Base-by-base conservation (phyloP, 352 stramenopile genomes). In the Phytopythium kandeliae region DNA sequence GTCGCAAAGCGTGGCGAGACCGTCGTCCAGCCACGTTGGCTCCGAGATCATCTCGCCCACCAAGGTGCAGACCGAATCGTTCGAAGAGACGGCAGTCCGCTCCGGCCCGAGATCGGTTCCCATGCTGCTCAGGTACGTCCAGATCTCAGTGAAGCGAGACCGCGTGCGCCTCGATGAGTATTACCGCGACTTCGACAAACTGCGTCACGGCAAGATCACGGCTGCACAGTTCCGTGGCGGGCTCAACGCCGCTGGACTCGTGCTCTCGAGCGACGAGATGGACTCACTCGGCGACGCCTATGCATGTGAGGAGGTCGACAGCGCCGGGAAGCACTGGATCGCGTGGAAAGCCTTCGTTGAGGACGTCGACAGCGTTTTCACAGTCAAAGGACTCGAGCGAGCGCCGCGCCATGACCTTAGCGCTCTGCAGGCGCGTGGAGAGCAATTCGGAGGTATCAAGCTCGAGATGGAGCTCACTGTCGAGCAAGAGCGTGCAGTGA, bases 161-260 rank as follows among this genome's bases (percentile, higher is more conserved):
- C 80, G 83, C 17, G 80, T 93, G 55, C 83, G 80, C 13, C 48
- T 93, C 26, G 80, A 93, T 37, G 80, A 93, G 50, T 91, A 82
- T 49, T 93, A 89, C 44, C 80, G 83, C 5, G 83, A 93, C 46
- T 93, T 88, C 40, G 83, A 93, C 46, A 89, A 88, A 47, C 63
- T 93, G 0, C 80, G 83, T 2, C 79, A 92, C 22, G 76, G 78
- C 19, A 88, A 89, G 42, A 76, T 93, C 56, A 92, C 80, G 0
- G 48, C 51, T 4, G 58, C 78, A 0, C 80, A 93, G 43, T 92
- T 90, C 55, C 67, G 50, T 2, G 72, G 75, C 0, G 83, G 83
- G 7, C 55, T 93, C 16, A 71, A 80, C 36, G 63, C 76, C 17
- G 72, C 63, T 17, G 77, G 73, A 0, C 68, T 92, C 26, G 48